Base-by-base conservation (phyloP, 192 early-diverging fungal genomes). In the Gorgonomyces haynaldii region DNA sequence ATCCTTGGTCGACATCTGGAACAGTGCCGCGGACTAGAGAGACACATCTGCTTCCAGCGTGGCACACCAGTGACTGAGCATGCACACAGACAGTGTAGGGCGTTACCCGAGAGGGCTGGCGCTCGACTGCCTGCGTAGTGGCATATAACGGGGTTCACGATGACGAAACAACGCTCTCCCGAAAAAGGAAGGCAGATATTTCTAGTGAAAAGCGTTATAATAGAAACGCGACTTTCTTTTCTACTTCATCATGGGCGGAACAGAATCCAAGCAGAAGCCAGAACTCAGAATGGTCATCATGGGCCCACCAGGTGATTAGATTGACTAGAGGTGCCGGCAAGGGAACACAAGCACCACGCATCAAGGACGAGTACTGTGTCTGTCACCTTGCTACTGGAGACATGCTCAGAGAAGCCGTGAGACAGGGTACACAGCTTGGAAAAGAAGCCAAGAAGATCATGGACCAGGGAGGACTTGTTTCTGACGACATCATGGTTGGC, bases 381-480 rank as follows among this genome's bases (percentile, higher is more conserved):
- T 98, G 96, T 73, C 96, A 98, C 70, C 79, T 98, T 64, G 92
- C 96, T 21, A 98, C 96, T 24, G 65, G 65, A 34, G 96, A 98
- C 65, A 98, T 98, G 96, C 79, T 98, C 42, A 82, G 96, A 45
- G 93, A 91, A 22, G 93, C 91, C 45, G 91, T 98, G 45, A 54
- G 82, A 3, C 81, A 84, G 53, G 92, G 92, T 57, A 88, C 91
- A 41, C 47, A 74, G 68, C 56, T 95, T 52, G 94, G 94, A 47
- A 68, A 88, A 62, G 77, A 89, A 63, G 96, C 96, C 54, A 98
- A 98, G 80, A 91, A 91, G 78, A 80, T 98, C 64, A 98, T 98
- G 96, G 96, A 98, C 57, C 82, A 85, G 16, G 96, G 96, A 49
- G 91, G 86, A 42, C 76, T 98, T 39, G 96, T 98, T 42, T 82